Base-by-base conservation (phyloP, 192 early-diverging fungal species). In the Phlyctochytrium bullatum region DNA sequence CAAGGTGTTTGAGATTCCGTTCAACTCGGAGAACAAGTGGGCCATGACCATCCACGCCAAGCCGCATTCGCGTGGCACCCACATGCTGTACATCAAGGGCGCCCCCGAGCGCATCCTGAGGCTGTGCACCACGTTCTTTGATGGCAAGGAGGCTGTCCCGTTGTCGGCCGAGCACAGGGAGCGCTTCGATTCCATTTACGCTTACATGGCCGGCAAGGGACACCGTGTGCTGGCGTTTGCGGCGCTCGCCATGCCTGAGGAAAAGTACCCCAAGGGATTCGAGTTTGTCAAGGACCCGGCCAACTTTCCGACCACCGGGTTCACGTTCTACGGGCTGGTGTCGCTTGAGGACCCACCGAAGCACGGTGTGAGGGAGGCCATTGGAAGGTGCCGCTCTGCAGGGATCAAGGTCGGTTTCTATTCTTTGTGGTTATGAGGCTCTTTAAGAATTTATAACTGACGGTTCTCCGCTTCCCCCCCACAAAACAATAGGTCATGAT, bases 271-370 rank as follows among this genome's bases (percentile, higher is more conserved):
- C 0, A 91, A 86, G 32, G 80, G 90, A 58, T 90, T 73, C 72
- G 72, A 73, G 23, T 96, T 98, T 76, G 81, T 85, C 65, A 81
- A 82, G 65, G 85, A 88, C 35, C 80, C 85, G 53, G 79, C 77
- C 66, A 91, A 93, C 75, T 91, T 83, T 54, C 90, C 89, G 24
- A 72, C 80, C 40, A 69, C 66, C 12, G 73, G 73, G 24, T 65
- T 60, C 71, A 88, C 68, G 86, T 96, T 88, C 53, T 83, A 96
- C 23, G 96, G 96, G 14, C 75, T 98, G 35, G 82, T 88, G 12
- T 89, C 89, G 27, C 79, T 98, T 2, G 92, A 96, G 72, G 96
- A 97, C 74, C 96, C 96, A 65, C 96, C 96, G 56, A 96, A 96
- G 75, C 85, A 92, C 53, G 96, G 92, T 51, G 95, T 98, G 20